Evolutionary conservation across 2,329 filamentous ascomycete genomes (phyloP), one percentile per base, ranked within the genome.

Genomic region (Epichloe scottii): DNA sequence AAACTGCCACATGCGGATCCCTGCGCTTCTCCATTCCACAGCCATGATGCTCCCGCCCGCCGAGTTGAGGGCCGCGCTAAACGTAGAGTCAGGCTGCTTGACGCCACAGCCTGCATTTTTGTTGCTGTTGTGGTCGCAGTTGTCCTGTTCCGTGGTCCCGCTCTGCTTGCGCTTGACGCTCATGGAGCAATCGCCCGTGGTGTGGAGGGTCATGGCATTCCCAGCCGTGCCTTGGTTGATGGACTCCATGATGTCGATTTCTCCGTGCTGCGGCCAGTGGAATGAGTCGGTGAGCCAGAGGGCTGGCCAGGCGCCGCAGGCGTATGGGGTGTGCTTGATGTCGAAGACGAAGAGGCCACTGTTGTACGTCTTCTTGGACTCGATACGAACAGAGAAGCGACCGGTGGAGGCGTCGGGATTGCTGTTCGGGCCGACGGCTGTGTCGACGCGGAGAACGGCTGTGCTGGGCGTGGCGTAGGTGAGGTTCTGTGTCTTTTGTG

Each of bases 321-420:
- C 81, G 58, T 72, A 77, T 0, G 81, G 82, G 0, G 77, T 77
- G 64, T 84, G 81, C 54, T 75, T 71, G 56, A 85, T 70, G 59
- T 85, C 80, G 58, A 85, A 85, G 58, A 85, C 68, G 66, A 84
- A 85, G n/a, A 85, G 74, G 0, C 81, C 82, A n/a, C 62, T 66
- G 58, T 79, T 64, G 64, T 83, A 85, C 43, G 75, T 75, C 43
- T 64, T 69, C 59, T 78, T 81, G 37, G 81, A 84, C 54, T 78
- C 72, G 51, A 84, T 67, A 14, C 81, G 79, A 14, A 84, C 79
- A 0, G 79, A 83, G 64, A 78, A 78, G 21, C 81, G 79, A 46
- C 81, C 81, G 0, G 72, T 78, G 3, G 73, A 73, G 17, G 79
- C 75, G 55, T 80, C 66, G 4, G 76, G 76, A 3, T 58, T 54